Evolutionary conservation across 2,329 filamentous ascomycete genomes (phyloP).

Genomic region (Zasmidium citrigriseum): DNA sequence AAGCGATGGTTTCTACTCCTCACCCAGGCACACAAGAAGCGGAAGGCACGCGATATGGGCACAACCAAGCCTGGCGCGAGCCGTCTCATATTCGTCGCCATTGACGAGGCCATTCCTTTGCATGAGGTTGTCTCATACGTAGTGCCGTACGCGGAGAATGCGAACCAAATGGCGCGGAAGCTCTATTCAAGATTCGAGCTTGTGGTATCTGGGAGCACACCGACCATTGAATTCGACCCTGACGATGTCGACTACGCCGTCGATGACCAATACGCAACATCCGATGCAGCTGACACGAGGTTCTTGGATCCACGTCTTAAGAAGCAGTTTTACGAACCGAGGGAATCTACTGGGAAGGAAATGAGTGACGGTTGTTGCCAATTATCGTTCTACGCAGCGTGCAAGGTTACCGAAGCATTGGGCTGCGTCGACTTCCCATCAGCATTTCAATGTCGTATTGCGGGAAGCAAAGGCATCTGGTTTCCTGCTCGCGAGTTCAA

Average conservation of each 20-base stretch:
- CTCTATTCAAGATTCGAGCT: slow-evolving; percentile 46
- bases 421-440: slow-evolving; percentile 59
- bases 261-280: slow-evolving; percentile 31
- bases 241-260: slow-evolving; percentile 36
- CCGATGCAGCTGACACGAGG: slow-evolving; percentile 33
- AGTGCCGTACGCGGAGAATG: slow-evolving; percentile 39
- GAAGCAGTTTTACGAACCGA: slow-evolving; percentile 6
- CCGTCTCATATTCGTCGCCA: slow-evolving; percentile 28
- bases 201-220: slow-evolving; percentile 42
- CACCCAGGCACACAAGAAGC: slow-evolving; percentile 36
- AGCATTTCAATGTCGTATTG: slow-evolving; percentile 69
- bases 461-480: slow-evolving; percentile 66
- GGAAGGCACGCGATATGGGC: slow-evolving; percentile 5
- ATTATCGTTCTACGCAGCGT: slow-evolving; percentile 64
- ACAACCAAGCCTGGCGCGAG: slow-evolving; percentile 7
- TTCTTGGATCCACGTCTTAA: slow-evolving; percentile 37
- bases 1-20: slow-evolving; percentile 44
- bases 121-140: slow-evolving; percentile 43
- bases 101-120: slow-evolving; percentile 16
- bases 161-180: slow-evolving; percentile 42
- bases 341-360: slow-evolving; percentile 24
- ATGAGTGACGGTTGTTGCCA: slow-evolving; percentile 61
- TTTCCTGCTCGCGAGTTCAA: no score
- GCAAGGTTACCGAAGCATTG: slow-evolving; percentile 53
- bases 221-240: slow-evolving; percentile 38